A percentile compares a stretch with the other conserved stretches of the same genome.
phyloP scores from a whole-genome alignment of 192 early-diverging fungal species.

The Linnemannia elongata region DNA sequence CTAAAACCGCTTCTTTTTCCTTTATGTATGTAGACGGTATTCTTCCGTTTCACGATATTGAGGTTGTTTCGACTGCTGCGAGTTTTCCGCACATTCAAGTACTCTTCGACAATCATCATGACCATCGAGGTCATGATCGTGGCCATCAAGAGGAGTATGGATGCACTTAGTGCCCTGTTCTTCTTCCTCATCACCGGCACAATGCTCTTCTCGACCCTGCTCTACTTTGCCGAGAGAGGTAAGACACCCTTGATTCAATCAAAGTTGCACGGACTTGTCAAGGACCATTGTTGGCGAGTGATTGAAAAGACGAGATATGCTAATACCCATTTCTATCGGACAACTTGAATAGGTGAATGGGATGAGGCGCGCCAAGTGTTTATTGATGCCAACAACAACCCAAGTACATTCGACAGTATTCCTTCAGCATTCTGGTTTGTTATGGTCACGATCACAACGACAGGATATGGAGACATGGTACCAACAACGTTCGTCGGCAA shows the following conservation, averaged over 20 bases:
- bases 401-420: constrained; percentile 80
- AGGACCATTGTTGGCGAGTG: background rate
- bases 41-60: constrained; percentile 88
- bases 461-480: constrained; percentile 86
- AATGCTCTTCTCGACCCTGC: constrained; percentile 78
- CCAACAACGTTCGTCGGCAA: constrained; percentile 86
- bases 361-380: constrained; percentile 76
- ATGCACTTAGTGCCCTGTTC: constrained; percentile 80
- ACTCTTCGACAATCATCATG: constrained; percentile 84
- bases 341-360: constrained; percentile 64
- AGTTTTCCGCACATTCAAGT: constrained; percentile 86
- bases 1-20: background rate
- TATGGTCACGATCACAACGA: constrained; percentile 85
- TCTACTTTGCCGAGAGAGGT: constrained; percentile 89
- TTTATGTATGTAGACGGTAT: constrained; percentile 64
- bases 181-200: constrained; percentile 81
- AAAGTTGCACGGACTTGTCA: background rate
- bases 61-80: constrained; percentile 81
- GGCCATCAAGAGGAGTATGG: constrained; percentile 79
- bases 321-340: background rate
- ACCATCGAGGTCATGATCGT: constrained; percentile 89
- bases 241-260: background rate
- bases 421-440: constrained; percentile 85
- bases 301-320: background rate
- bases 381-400: constrained; percentile 74